Percentiles rank a stretch among this genome's conserved stretches.
Conservation (phyloP, 1,139 yeast species). For the Protomyces lactucae-debilis region DNA sequence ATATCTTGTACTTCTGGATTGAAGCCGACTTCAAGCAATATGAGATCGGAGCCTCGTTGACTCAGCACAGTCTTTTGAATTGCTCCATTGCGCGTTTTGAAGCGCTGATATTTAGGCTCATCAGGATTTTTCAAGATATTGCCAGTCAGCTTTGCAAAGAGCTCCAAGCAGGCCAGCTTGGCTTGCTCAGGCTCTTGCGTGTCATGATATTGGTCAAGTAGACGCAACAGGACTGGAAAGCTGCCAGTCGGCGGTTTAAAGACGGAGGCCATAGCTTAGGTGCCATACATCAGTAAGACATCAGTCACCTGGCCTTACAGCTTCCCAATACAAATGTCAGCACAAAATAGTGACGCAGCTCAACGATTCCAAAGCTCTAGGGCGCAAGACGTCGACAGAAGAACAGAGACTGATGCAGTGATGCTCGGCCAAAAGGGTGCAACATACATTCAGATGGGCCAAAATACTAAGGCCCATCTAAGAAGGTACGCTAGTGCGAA, state of each 20-base stretch:
- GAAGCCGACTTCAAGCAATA: conserved; percentile 14
- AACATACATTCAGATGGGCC: too few relatives aligned
- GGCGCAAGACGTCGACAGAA: too few relatives aligned
- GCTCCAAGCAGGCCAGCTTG: conserved; percentile 7
- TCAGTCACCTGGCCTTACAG: too few relatives aligned
- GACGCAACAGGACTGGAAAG: conserved; percentile 11
- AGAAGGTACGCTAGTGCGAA: too few relatives aligned
- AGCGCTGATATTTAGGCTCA: conserved; percentile 1
- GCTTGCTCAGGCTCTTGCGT: conserved; percentile 4
- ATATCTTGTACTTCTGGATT: conserved; percentile 1
- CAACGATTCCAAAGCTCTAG: too few relatives aligned
- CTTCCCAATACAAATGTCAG: too few relatives aligned
- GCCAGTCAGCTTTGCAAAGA: not conserved
- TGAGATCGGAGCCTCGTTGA: conserved; percentile 10
- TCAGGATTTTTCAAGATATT: conserved; percentile 10
- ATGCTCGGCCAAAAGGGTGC: too few relatives aligned
- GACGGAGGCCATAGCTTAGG: not conserved
- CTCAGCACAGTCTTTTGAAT: not conserved
- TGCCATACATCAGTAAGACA: too few relatives aligned
- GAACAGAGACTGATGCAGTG: too few relatives aligned
- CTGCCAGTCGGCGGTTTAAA: conserved; percentile 10
- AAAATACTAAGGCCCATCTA: too few relatives aligned
- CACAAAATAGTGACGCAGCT: too few relatives aligned
- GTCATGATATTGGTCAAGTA: conserved; percentile 6
- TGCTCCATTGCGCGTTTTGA: conserved; percentile 6